Evolutionary conservation across 2,329 filamentous ascomycete genomes (phyloP), one percentile per base, ranked within the genome.

Genomic region (Alternaria panax): DNA sequence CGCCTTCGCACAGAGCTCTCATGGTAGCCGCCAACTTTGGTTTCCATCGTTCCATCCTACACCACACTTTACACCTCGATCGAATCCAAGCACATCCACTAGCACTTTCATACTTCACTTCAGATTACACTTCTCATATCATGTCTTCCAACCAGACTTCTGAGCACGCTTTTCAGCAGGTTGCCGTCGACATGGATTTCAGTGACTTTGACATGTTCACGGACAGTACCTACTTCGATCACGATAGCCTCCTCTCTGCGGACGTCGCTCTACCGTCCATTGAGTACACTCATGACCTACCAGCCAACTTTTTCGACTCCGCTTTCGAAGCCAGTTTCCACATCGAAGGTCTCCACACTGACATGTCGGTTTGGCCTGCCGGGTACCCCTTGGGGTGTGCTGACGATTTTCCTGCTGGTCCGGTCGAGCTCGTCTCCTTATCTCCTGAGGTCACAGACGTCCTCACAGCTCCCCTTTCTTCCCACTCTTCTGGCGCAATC

Each of bases 301-400:
- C 42, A 1, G 6, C 3, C 7, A 25, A 22, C n/a, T 55, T 24
- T 8, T 32, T 45, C 20, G 41, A 46, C 30, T 45, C 45, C 6
- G 51, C 51, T 1, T 18, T 52, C n/a, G 28, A 24, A 5, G 16
- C 20, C 5, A 38, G 32, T 0, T 14, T 48, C n/a, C 41, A 54
- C 5, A 12, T 16, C 25, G 30, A 30, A 5, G 20, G 7, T 16
- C 11, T 55, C 8, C 28, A 48, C 16, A 18, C 12, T 27, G 46
- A 60, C 22, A 52, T 52, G 53, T 51, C 38, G 18, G 18, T 18
- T 7, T 55, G 27, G 46, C 18, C 57, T 28, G 8, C 4, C 7
- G 51, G 38, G 6, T 18, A 24, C 11, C 1, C 20, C 6, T n/a
- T 12, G n/a, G 16, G 20, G 7, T 16, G 54, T 16, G n/a, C 24